Conservation (phyloP, 139 green algal species). For the Closterium sp. region DNA sequence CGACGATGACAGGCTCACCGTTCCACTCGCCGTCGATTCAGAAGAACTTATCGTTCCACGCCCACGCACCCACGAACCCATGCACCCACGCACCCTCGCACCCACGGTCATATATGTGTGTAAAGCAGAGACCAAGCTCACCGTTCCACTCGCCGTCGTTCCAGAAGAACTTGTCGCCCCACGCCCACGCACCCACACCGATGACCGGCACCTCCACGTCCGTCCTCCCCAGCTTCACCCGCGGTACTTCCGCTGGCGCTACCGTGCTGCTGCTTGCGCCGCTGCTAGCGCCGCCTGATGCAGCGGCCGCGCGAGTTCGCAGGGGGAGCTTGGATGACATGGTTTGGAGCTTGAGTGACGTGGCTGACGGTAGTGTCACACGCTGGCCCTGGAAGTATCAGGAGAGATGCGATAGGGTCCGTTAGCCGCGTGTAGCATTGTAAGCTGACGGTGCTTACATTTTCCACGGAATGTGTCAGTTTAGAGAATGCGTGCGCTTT, state of each 20-base stretch:
- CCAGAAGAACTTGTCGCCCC: conserved; percentile 53
- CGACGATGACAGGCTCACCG: conserved; percentile 7
- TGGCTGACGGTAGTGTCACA: background rate
- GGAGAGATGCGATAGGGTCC: no score
- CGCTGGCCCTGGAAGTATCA: background rate
- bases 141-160: conserved; percentile 50
- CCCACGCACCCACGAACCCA: conserved; percentile 16
- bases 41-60: conserved; percentile 42
- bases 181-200: conserved; percentile 45
- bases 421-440: no score
- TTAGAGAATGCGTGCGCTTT: no score
- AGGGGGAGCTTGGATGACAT: no score
- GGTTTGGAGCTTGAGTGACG: no score
- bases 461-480: no score
- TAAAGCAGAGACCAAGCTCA: background rate
- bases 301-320: background rate
- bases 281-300: no score
- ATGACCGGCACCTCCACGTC: conserved; percentile 36
- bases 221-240: conserved; percentile 31
- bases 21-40: conserved; percentile 44
- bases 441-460: no score
- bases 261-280: background rate
- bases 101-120: no score
- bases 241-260: background rate
- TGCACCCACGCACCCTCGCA: no score